These are phyloP conservation scores for Cercospora sesami DNA, from an alignment of 2,329 filamentous ascomycete genomes.

Conservation along the genomic window DNA sequence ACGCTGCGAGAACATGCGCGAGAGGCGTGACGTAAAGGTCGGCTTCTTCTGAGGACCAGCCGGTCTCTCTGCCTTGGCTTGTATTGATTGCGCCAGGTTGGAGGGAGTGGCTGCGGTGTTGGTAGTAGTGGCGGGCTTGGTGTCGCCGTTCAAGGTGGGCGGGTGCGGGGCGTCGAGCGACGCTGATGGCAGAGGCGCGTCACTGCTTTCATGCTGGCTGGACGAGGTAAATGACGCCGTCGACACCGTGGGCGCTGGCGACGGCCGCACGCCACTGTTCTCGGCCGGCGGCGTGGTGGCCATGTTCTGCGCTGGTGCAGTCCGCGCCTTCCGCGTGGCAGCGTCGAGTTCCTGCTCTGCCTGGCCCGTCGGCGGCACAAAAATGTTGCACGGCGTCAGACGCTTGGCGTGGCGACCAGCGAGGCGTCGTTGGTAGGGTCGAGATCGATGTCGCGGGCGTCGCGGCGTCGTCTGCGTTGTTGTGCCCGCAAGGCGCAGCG, in stretches of 20 bases:
- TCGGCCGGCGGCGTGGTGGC: conserved; percentile 19
- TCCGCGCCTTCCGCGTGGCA: background rate
- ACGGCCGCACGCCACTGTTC: conserved; percentile 12
- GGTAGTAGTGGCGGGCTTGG: conserved; percentile 1
- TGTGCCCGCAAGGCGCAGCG: background rate
- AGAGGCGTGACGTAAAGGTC: conserved; percentile 42
- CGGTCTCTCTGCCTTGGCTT: conserved; percentile 24
- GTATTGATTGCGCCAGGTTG: background rate
- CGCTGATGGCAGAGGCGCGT: conserved; percentile 17
- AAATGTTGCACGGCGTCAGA: conserved; percentile 2
- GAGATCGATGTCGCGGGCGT: background rate
- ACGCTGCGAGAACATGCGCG: conserved; percentile 46
- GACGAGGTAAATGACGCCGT: conserved; percentile 47
- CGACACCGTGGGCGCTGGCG: conserved; percentile 41
- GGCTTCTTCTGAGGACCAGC: conserved; percentile 40
- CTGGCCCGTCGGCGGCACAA: background rate
- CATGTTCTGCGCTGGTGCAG: conserved; percentile 16
- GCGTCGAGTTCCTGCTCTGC: background rate
- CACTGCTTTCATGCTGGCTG: conserved; percentile 22
- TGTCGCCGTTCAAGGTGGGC: conserved; percentile 27
- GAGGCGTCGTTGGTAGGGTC: background rate
- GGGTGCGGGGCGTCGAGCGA: conserved; percentile 16
- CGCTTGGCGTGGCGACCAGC: conserved; percentile 1
- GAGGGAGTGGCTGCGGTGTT: background rate
- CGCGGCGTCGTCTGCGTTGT: background rate